These are phyloP conservation scores for Monilinia polystroma DNA, from an alignment of 2,329 filamentous ascomycete species.

Conservation along the genomic window DNA sequence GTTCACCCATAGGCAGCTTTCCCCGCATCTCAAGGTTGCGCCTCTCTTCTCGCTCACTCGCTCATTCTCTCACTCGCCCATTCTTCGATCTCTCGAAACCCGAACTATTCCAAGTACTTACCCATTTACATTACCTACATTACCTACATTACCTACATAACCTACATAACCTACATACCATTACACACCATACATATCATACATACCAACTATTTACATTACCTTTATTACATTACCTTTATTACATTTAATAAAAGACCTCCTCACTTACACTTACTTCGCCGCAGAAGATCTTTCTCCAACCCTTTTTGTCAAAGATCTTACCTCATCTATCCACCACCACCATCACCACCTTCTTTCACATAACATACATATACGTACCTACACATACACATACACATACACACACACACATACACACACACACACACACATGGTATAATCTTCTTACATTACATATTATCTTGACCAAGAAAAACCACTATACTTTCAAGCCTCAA, in stretches of 20 bases:
- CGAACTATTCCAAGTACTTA: neutral
- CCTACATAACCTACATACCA: too few relatives aligned
- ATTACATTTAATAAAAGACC: too few relatives aligned
- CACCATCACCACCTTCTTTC: constrained; percentile 1
- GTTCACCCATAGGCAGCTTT: constrained; percentile 22
- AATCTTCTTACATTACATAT: neutral
- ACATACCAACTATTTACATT: too few relatives aligned
- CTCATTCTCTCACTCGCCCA: constrained; percentile 16
- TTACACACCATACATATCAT: too few relatives aligned
- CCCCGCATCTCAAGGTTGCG: constrained; percentile 23
- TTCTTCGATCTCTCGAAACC: constrained; percentile 22
- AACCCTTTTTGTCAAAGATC: constrained; percentile 3
- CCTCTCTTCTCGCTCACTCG: constrained; percentile 8
- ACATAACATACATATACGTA: neutral
- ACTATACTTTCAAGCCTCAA: neutral
- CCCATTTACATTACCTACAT: neutral
- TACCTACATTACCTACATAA: too few relatives aligned
- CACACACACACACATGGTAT: neutral
- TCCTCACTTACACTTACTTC: constrained; percentile 11
- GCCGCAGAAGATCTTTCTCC: constrained; percentile 14
- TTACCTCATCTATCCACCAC: neutral
- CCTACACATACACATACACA: too few relatives aligned
- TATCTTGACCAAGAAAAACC: neutral
- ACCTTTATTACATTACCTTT: too few relatives aligned
- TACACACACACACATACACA: too few relatives aligned